Conservation (phyloP, 1,284 basidiomycete genomes). For the Phlebopus sp. region DNA sequence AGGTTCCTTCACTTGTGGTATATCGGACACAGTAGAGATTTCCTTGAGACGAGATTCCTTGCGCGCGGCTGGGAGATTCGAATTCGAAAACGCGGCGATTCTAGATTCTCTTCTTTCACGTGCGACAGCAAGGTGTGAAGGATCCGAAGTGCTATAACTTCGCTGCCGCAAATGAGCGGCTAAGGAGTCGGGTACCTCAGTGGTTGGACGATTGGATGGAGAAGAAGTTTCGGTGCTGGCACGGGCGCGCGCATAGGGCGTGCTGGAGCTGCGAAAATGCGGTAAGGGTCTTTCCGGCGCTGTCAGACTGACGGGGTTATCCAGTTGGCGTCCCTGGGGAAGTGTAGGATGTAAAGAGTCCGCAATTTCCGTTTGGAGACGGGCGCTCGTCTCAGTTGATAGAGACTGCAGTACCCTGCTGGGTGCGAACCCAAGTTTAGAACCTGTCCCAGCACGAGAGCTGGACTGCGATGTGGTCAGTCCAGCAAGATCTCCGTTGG, state of each 20-base stretch:
- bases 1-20: constrained; percentile 8
- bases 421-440: constrained; percentile 11
- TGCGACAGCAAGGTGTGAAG: not conserved
- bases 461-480: constrained; percentile 15
- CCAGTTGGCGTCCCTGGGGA: not conserved
- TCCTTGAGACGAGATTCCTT: constrained; percentile 10
- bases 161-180: constrained; percentile 18
- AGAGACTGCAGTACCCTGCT: not conserved
- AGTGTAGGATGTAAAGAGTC: not conserved
- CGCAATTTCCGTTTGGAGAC: not conserved
- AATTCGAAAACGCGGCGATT: not conserved
- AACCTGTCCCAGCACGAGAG: constrained; percentile 8
- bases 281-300: constrained; percentile 10
- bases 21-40: constrained; percentile 2
- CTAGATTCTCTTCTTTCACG: constrained; percentile 6
- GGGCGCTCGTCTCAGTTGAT: not conserved
- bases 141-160: constrained; percentile 13
- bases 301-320: not conserved
- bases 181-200: constrained; percentile 9
- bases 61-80: not conserved
- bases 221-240: constrained; percentile 23
- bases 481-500: constrained; percentile 14
- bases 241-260: constrained; percentile 16
- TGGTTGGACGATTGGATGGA: constrained; percentile 7
- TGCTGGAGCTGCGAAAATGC: not conserved